Conservation (phyloP, 192 early-diverging fungal species). For the Coemansia nantahalensis region DNA sequence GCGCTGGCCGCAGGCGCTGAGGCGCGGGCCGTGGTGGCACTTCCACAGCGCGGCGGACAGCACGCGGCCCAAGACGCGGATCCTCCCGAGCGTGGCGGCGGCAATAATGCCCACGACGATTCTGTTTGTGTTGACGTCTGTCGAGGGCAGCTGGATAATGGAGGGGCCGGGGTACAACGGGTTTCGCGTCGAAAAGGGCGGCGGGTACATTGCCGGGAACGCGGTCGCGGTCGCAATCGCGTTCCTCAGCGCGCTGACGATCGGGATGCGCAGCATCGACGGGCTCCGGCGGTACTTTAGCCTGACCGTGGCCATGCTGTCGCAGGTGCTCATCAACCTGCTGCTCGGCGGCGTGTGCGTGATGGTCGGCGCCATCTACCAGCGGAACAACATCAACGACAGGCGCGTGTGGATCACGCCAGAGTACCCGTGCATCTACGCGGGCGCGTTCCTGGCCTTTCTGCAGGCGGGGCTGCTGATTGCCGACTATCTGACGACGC, state of each 20-base stretch:
- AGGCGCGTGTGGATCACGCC: conserved; percentile 40
- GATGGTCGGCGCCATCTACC: conserved; percentile 33
- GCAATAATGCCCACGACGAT: conserved; percentile 38
- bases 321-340: conserved; percentile 36
- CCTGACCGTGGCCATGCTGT: conserved; percentile 17
- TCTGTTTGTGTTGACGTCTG: conserved; percentile 47
- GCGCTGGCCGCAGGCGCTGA: conserved; percentile 20
- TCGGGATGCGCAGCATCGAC: conserved; percentile 24
- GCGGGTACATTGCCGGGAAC: conserved; percentile 45
- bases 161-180: conserved; percentile 27
- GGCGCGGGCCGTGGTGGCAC: conserved; percentile 30
- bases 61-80: conserved; percentile 24
- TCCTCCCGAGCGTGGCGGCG: conserved; percentile 42
- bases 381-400: conserved; percentile 41
- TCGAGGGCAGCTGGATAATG: conserved; percentile 51
- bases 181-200: conserved; percentile 25
- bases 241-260: conserved; percentile 44
- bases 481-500: conserved; percentile 33
- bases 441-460: conserved; percentile 35
- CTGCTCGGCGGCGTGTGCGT: conserved; percentile 41
- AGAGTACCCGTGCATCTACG: conserved; percentile 48
- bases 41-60: conserved; percentile 40
- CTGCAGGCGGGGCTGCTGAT: conserved; percentile 35
- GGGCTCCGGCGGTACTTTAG: conserved; percentile 23
- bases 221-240: conserved; percentile 44